These are phyloP conservation scores for Penicillium sp. DNA, from an alignment of 2,329 filamentous ascomycete genomes.

Conservation along the genomic window DNA sequence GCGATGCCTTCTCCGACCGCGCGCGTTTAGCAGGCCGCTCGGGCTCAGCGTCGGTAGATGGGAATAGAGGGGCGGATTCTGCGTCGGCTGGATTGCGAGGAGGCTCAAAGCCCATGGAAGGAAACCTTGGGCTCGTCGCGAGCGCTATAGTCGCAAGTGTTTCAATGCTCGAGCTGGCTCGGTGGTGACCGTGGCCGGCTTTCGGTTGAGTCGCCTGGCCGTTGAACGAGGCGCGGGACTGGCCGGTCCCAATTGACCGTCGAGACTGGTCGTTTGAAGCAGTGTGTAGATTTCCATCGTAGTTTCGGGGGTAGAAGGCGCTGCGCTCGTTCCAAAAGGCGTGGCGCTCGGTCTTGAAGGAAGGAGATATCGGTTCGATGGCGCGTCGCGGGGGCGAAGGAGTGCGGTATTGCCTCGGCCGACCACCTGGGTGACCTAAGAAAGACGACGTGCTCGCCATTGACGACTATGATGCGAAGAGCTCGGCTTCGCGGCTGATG, in stretches of 20 bases:
- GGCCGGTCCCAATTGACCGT: constrained; percentile 8
- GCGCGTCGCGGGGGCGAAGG: constrained; percentile 46
- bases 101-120: constrained; percentile 30
- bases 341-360: constrained; percentile 26
- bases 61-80: constrained; percentile 25
- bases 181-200: constrained; percentile 34
- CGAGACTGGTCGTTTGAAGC: constrained; percentile 20
- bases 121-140: constrained; percentile 45
- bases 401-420: constrained; percentile 43
- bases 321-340: constrained; percentile 28
- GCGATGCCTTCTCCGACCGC: constrained; percentile 55
- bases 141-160: constrained; percentile 50
- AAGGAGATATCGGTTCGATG: constrained; percentile 44
- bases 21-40: constrained; percentile 58
- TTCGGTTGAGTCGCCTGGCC: constrained; percentile 18
- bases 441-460: constrained; percentile 42
- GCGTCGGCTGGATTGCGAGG: constrained; percentile 25
- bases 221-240: constrained; percentile 17
- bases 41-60: constrained; percentile 26
- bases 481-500: constrained; percentile 15
- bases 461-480: constrained; percentile 14
- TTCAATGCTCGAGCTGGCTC: constrained; percentile 46
- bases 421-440: constrained; percentile 29
- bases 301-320: constrained; percentile 21
- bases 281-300: constrained; percentile 22